phyloP scores from a whole-genome alignment of 1,284 basidiomycete species.

The Ceratobasidium sp. region DNA sequence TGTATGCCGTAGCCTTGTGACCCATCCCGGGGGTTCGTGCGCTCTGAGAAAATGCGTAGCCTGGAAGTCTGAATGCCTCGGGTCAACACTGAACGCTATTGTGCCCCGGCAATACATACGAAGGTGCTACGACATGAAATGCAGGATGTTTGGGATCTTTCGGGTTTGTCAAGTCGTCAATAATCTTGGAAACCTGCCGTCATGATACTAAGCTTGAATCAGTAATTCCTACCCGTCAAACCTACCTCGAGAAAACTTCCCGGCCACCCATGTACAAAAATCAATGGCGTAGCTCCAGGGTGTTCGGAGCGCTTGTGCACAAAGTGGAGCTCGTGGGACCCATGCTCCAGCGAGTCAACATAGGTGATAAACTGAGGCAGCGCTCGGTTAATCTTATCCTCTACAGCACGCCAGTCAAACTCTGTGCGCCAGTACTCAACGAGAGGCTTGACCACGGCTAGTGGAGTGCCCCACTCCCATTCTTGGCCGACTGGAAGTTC shows the following conservation, averaged over 20 bases:
- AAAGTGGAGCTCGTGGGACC: conserved; percentile 34
- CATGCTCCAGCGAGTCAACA: conserved; percentile 30
- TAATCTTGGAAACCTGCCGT: conserved; percentile 39
- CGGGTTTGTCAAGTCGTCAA: conserved; percentile 40
- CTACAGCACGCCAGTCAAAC: conserved; percentile 35
- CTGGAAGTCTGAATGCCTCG: conserved; percentile 39
- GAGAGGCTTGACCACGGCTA: conserved; percentile 18
- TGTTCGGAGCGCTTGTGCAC: conserved; percentile 31
- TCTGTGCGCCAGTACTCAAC: conserved; percentile 37
- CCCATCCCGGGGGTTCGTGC: conserved; percentile 38
- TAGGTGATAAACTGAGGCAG: conserved; percentile 36
- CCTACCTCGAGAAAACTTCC: conserved; percentile 38
- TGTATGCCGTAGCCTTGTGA: conserved; percentile 31
- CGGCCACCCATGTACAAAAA: conserved; percentile 38
- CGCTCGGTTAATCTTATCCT: conserved; percentile 27
- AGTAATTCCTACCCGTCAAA: not conserved
- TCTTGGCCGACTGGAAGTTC: conserved; percentile 32
- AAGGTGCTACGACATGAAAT: conserved; percentile 42
- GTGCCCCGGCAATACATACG: conserved; percentile 19
- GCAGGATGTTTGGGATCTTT: conserved; percentile 40
- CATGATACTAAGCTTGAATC: not conserved
- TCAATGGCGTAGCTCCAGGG: conserved; percentile 36
- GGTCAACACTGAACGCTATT: not conserved
- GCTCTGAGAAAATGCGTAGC: conserved; percentile 41
- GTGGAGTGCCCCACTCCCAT: conserved; percentile 38